These are phyloP conservation scores for Pseudogymnoascus sp. DNA, from an alignment of 2,329 filamentous ascomycete genomes.

Conservation along the genomic window DNA sequence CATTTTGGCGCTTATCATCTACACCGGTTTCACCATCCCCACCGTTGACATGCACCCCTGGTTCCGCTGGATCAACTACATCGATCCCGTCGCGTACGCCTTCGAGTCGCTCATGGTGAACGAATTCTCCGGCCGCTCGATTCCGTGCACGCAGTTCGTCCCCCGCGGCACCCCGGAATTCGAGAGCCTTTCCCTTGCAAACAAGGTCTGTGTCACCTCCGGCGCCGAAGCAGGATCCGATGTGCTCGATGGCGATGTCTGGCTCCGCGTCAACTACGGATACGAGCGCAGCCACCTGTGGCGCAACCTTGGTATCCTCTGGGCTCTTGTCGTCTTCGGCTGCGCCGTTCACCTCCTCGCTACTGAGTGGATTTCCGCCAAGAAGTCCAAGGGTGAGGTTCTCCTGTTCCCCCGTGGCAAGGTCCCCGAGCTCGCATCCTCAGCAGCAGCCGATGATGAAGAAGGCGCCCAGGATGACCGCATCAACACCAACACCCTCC, in stretches of 20 bases:
- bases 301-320: conserved; percentile 63
- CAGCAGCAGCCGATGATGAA: conserved; percentile 14
- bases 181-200: conserved; percentile 9
- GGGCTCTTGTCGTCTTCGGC: conserved; percentile 58
- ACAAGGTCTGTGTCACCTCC: conserved; percentile 46
- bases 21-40: conserved; percentile 36
- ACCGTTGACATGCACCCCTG: conserved; percentile 60
- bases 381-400: conserved; percentile 70
- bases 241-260: conserved; percentile 50
- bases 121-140: conserved; percentile 49
- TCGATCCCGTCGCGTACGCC: conserved; percentile 54
- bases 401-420: conserved; percentile 67
- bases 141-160: conserved; percentile 20
- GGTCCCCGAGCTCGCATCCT: conserved; percentile 27
- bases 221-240: conserved; percentile 47
- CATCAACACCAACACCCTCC: conserved; percentile 11
- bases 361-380: conserved; percentile 53
- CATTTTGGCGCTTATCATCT: conserved; percentile 24
- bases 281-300: conserved; percentile 56
- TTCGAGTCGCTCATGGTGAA: conserved; percentile 80
- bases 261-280: conserved; percentile 44
- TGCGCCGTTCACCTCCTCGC: conserved; percentile 52
- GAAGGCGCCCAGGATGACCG: conserved; percentile 15
- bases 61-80: conserved; percentile 75
- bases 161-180: conserved; percentile 19